These are phyloP conservation scores for Vickermania spadyakhi DNA, from an alignment of 208 protist species.

Conservation along the genomic window DNA sequence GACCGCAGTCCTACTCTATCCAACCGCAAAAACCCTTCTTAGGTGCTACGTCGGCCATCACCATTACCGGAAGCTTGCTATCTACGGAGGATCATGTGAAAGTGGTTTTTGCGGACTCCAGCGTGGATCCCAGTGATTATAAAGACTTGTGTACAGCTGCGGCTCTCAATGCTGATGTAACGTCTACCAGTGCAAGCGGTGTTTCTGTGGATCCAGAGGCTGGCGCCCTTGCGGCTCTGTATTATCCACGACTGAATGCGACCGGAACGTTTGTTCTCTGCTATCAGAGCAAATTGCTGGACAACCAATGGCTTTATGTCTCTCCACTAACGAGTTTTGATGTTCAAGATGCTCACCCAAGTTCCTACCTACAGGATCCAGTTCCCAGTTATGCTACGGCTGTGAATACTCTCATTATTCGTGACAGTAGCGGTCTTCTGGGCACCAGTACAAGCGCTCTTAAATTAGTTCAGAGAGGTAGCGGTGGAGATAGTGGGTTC, in stretches of 20 bases:
- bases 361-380: conserved; percentile 30
- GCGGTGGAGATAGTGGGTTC: conserved; percentile 24
- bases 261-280: conserved; percentile 72
- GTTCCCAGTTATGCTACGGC: conserved; percentile 46
- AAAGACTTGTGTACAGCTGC: conserved; percentile 26
- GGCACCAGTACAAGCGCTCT: conserved; percentile 18
- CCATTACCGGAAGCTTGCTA: conserved; percentile 61
- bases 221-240: conserved; percentile 39
- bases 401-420: conserved; percentile 30
- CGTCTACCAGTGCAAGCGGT: conserved; percentile 21
- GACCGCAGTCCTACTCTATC: conserved; percentile 69
- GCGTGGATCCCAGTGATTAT: conserved; percentile 16
- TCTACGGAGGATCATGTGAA: conserved; percentile 63
- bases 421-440: conserved; percentile 26
- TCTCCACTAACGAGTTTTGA: conserved; percentile 40
- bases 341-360: conserved; percentile 54
- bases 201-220: conserved; percentile 25
- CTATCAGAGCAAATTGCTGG: conserved; percentile 52
- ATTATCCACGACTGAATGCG: conserved; percentile 53
- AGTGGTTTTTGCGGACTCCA: conserved; percentile 35
- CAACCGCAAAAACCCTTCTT: conserved; percentile 47
- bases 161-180: conserved; percentile 54
- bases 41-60: conserved; percentile 51
- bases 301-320: conserved; percentile 51
- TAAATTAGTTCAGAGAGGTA: conserved; percentile 33